Conservation (phyloP, 345 rosid genomes). For the Punica granatum region DNA sequence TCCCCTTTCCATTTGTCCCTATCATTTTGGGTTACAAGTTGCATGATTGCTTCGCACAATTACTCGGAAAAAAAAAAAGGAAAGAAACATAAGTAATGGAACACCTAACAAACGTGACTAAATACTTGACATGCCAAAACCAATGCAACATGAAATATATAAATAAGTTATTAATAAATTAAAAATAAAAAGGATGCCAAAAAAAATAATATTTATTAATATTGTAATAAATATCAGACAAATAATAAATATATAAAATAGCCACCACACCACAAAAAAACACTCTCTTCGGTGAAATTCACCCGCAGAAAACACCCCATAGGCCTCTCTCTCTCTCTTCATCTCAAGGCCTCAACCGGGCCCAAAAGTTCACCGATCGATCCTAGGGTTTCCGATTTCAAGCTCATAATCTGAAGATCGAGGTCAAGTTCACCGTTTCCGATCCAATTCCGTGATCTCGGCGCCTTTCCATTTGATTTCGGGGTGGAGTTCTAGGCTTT, state of each 20-base stretch:
- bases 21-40: too few relatives aligned
- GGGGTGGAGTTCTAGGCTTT: neutral
- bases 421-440: neutral
- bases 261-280: too few relatives aligned
- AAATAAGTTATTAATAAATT: too few relatives aligned
- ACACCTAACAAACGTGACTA: too few relatives aligned
- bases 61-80: too few relatives aligned
- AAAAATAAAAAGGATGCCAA: neutral
- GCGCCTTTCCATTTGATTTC: neutral
- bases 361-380: neutral
- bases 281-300: neutral
- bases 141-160: too few relatives aligned
- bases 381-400: conserved; percentile 1
- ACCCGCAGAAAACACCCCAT: neutral
- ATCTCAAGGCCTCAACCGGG: neutral
- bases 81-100: too few relatives aligned
- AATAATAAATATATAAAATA: neutral
- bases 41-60: too few relatives aligned
- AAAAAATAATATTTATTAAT: neutral
- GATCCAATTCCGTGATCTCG: neutral
- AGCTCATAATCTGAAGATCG: neutral
- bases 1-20: too few relatives aligned
- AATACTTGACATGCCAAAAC: too few relatives aligned
- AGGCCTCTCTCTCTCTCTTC: neutral
- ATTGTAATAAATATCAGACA: neutral